These are phyloP conservation scores for Typha latifolia DNA, from an alignment of 176 grass and related monocot genomes.

Conservation along the genomic window DNA sequence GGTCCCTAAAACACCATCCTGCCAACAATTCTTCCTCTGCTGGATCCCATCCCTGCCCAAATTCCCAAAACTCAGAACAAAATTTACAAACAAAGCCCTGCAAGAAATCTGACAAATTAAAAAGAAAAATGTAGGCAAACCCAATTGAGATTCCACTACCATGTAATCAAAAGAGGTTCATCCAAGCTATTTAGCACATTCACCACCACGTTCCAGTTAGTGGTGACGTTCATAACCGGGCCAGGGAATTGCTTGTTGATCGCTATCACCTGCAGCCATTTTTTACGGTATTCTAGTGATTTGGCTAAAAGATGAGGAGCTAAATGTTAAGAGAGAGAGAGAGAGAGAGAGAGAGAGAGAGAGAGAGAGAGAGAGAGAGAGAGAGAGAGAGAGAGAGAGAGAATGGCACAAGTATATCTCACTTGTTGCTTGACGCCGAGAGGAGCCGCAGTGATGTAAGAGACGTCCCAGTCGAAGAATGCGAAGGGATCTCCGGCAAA, in stretches of 20 bases:
- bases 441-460: slow-evolving; percentile 62
- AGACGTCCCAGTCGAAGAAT: slow-evolving; percentile 53
- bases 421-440: slow-evolving; percentile 65
- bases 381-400: background rate
- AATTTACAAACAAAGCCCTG: background rate
- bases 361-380: background rate
- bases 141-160: slow-evolving; percentile 18
- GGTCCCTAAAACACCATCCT: slow-evolving; percentile 81
- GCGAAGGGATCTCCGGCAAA: slow-evolving; percentile 13
- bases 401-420: background rate
- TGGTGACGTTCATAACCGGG: slow-evolving; percentile 60
- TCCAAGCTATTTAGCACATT: slow-evolving; percentile 93
- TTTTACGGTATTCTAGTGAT: background rate
- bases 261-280: slow-evolving; percentile 49
- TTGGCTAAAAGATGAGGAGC: background rate
- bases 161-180: slow-evolving; percentile 73
- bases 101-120: too few species aligned
- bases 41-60: slow-evolving; percentile 68
- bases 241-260: slow-evolving; percentile 81
- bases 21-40: slow-evolving; percentile 71
- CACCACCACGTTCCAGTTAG: slow-evolving; percentile 71
- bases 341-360: background rate
- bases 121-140: too few species aligned
- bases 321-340: background rate
- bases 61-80: background rate